Evolutionary conservation across 2,329 filamentous ascomycete genomes (phyloP).

Genomic region (Colletotrichum sp.): DNA sequence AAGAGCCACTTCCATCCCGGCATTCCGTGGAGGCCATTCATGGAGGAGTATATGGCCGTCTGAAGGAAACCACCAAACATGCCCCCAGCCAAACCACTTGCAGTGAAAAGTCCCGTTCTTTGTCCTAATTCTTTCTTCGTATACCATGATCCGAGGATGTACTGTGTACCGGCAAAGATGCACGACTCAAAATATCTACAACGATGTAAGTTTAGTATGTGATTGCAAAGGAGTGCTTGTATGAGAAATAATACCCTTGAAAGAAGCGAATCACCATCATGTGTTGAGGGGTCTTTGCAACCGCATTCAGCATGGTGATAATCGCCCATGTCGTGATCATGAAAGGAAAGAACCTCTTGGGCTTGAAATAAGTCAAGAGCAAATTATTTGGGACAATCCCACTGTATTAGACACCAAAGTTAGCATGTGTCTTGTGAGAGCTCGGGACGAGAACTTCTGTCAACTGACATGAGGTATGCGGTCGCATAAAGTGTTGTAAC

Average conservation of each 20-base stretch:
- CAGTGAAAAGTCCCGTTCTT: constrained; percentile 66
- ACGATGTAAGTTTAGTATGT: neutral
- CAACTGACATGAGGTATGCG: neutral
- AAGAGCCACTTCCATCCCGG: neutral
- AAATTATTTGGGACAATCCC: neutral
- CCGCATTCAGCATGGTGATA: neutral
- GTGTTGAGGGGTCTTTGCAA: neutral
- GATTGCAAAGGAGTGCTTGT: neutral
- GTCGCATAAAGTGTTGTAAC: neutral
- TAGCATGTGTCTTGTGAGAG: neutral
- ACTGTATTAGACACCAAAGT: neutral
- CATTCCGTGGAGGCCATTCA: neutral
- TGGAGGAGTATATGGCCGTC: constrained; percentile 38
- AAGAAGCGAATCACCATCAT: constrained; percentile 44
- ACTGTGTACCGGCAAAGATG: constrained; percentile 46
- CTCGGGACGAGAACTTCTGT: too few relatives aligned
- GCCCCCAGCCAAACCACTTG: constrained; percentile 62
- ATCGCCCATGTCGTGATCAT: neutral
- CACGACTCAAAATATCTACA: constrained; percentile 33
- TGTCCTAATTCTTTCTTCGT: constrained; percentile 67
- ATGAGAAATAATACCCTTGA: constrained; percentile 32
- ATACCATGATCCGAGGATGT: constrained; percentile 60
- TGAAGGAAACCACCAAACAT: constrained; percentile 65
- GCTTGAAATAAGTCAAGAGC: neutral
- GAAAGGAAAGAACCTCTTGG: neutral